Evolutionary conservation across 768 basidiomycete genomes (phyloP), one percentile per base, ranked within the genome.

Genomic region (Boletus insuetus): DNA sequence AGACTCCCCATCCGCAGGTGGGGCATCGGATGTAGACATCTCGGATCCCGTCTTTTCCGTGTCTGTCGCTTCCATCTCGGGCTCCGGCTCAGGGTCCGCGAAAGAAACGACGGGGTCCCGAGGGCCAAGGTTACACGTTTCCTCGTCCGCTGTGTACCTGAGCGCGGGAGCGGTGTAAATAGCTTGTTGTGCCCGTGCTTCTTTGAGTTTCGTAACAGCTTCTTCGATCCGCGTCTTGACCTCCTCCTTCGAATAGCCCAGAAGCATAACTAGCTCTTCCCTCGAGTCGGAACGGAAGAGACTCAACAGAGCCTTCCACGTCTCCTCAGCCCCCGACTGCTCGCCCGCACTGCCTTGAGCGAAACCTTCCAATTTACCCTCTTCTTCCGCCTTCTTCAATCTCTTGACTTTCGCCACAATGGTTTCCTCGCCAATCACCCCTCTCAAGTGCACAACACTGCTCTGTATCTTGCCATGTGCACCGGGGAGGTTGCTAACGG

Each of bases 191-290:
- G 35, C 43, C 20, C 51, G 73, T 1, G 76, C 61, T 14, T 75
- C 75, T 62, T 86, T 87, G 60, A 94, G 75, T 49, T 83, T 87
- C 44, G 87, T 83, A 43, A 95, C 82, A 12, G 94, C 93, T 58
- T 91, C 87, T 11, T 84, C 83, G 17, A 98, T 91, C 58, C 86
- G 87, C 5, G 77, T 73, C 3, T 84, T 84, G 17, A 97, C 82
- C 59, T 95, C 92, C 11, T 80, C 82, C 71, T 96, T 95, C 4
- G 93, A 95, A 71, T 95, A 98, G 0, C 95, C 96, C 14, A 99
- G 80, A 1, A 98, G 73, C 3, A 87, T 87, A 46, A 98, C 87
- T 6, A 98, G 78, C 71, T 98, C 94, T 26, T 95, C 91, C 51
- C 93, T 77, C 10, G 93, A 94, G 68, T 95, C 83, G 0, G 93